phyloP scores from a whole-genome alignment of 306 rosid genomes.

The Canavalia gladiata region DNA sequence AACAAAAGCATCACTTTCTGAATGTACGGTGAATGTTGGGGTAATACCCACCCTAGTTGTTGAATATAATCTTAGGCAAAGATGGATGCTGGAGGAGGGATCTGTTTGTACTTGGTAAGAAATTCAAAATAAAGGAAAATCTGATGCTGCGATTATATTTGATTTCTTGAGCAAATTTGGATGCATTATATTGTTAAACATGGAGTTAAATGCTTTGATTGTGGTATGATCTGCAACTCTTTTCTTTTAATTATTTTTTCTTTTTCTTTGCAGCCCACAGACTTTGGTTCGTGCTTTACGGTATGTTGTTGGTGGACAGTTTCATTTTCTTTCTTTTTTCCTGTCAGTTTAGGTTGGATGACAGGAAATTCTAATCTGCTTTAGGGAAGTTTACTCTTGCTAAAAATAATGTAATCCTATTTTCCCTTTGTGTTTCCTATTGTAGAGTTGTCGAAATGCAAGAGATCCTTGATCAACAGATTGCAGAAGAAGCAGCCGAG shows the following conservation, averaged over 20 bases:
- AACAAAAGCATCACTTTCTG: neutral
- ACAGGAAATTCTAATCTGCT: conserved; percentile 8
- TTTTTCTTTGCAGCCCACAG: conserved; percentile 79
- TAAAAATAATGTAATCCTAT: conserved; percentile 40
- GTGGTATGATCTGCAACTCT: conserved; percentile 43
- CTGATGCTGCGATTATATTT: conserved; percentile 10
- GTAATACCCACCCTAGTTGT: neutral
- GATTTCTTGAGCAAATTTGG: conserved; percentile 35
- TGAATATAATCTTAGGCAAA: conserved; percentile 2
- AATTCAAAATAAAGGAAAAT: conserved; percentile 12
- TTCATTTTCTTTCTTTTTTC: conserved; percentile 42
- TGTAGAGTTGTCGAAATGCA: conserved; percentile 98
- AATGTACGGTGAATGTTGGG: neutral
- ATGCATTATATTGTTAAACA: conserved; percentile 39
- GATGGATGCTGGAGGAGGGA: conserved; percentile 9
- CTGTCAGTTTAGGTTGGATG: conserved; percentile 29
- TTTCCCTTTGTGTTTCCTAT: conserved; percentile 36
- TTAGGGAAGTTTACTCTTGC: conserved; percentile 26
- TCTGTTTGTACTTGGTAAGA: neutral
- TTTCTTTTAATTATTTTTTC: conserved; percentile 29
- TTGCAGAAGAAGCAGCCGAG: conserved; percentile 99
- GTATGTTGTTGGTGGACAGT: conserved; percentile 54
- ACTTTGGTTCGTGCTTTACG: conserved; percentile 95
- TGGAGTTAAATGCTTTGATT: conserved; percentile 31
- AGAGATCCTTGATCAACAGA: conserved; percentile 94